Percentiles rank a stretch among this genome's conserved stretches.
These are phyloP conservation scores for Phytopythium sindhum DNA, from an alignment of 352 stramenopile species.

Conservation along the genomic window DNA sequence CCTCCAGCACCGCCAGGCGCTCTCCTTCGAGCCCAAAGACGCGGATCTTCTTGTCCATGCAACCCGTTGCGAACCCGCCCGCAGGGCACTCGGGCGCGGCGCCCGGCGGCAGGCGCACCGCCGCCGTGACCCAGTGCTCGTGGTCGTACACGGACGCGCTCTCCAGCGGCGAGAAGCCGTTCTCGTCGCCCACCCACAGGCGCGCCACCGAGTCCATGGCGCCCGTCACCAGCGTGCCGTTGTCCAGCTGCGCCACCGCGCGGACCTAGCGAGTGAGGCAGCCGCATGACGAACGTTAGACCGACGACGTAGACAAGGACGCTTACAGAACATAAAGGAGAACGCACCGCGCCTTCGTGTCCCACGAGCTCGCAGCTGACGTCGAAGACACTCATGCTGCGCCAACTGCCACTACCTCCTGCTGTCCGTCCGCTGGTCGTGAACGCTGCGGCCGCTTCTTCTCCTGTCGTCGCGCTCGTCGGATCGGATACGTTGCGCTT, in stretches of 20 bases:
- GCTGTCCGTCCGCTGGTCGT: not conserved
- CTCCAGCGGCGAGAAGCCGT: slow-evolving; percentile 39
- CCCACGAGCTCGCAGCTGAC: slow-evolving; percentile 57
- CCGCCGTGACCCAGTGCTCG: slow-evolving; percentile 81
- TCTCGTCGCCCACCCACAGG: slow-evolving; percentile 42
- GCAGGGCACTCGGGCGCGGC: not conserved
- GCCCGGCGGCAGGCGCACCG: slow-evolving; percentile 27
- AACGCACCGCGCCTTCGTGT: slow-evolving; percentile 77
- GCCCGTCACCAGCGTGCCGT: slow-evolving; percentile 60
- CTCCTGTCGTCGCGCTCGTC: not conserved
- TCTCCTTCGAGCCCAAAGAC: slow-evolving; percentile 52
- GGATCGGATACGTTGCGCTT: not conserved
- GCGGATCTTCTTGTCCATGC: slow-evolving; percentile 80
- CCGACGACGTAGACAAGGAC: too few species aligned
- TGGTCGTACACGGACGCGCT: slow-evolving; percentile 67
- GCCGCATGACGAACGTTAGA: not conserved
- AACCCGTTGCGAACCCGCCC: slow-evolving; percentile 68
- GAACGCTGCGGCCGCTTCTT: not conserved
- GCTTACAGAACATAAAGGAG: too few species aligned
- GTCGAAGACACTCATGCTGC: slow-evolving; percentile 18
- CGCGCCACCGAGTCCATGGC: slow-evolving; percentile 72
- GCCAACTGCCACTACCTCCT: not conserved
- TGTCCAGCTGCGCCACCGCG: slow-evolving; percentile 43
- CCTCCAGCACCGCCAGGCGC: slow-evolving; percentile 35
- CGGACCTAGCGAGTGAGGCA: slow-evolving; percentile 36